Base-by-base conservation (phyloP, 2,329 filamentous ascomycete genomes). In the Sporothrix pseudoabietina region DNA sequence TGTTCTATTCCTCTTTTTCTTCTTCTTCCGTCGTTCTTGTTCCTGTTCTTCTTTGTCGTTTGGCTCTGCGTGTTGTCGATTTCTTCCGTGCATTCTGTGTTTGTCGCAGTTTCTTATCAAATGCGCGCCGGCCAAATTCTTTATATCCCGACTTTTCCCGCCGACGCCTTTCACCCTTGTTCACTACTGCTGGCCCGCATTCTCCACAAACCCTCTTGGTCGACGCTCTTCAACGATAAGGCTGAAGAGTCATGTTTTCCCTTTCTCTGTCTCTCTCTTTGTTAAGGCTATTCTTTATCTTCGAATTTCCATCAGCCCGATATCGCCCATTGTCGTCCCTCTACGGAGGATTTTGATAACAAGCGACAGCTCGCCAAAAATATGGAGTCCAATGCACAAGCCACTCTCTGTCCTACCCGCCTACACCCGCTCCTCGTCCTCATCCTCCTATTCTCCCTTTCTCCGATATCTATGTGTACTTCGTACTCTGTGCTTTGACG, bases 211-310 rank as follows among this genome's bases (percentile, higher is more conserved):
- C 9, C 6, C 10, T 35, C 41, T 30, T 59, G n/a, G 55, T 26
- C 55, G 55, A 41, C 22, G n/a, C 32, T 59, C 66, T 26, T 57
- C 66, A 32, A 14, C 49, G 49, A 69, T 55, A 69, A 69, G 66
- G 66, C 49, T 69, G 66, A 69, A 69, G 66, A 55, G 49, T 69
- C 66, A 54, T 44, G 35, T 2, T 7, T 7, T 41, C 35, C 9
- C 26, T 26, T 30, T 68, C 39, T 35, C 10, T 47, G 12, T 47
- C 39, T 14, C 61, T 66, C 16, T 30, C 9, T 70, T 57, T 57
- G 8, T 59, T 12, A 6, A 47, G n/a, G 39, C 7, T 1, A 14
- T 16, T n/a, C 10, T 57, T 41, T 57, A 30, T 55, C n/a, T 32
- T 32, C 16, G 3, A 14, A 19, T 59, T 19, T 44, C 52, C 52